Evolutionary conservation across 768 basidiomycete species (phyloP), one percentile per base, ranked within the genome.

Genomic region (Russula lepida): DNA sequence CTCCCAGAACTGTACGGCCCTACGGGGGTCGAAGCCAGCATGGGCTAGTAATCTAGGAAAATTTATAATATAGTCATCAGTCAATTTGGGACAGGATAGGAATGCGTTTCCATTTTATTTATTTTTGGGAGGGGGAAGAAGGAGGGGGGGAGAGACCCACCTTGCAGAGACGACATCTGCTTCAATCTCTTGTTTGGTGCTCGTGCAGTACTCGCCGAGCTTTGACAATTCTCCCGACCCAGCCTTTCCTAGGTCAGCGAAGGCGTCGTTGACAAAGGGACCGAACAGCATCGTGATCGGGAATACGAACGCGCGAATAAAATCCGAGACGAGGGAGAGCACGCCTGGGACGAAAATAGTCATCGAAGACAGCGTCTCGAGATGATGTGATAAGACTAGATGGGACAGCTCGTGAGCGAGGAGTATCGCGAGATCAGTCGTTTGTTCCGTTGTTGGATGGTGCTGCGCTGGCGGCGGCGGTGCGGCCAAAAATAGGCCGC

Each of bases 331-430:
- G 64, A 98, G 85, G 1, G 89, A 89, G 47, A 92, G 72, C 15
- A 89, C 76, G 30, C 86, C 87, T 0, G 94, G 94, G 41, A 92
- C 78, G 48, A 95, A 81, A 65, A 98, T 84, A 5, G 86, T 86
- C 23, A 81, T 82, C 15, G 88, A 89, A 0, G 92, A 92, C n/a
- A 97, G 74, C 3, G 92, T 88, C 73, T 97, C 93, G 44, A 97
- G 77, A 71, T 97, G 94, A 70, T 97, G 94, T 0, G 89, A 86
- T 1, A 97, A 79, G 43, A 98, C 74, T 28, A 99, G 78, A 75
- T 99, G 97, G 0, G 94, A 82, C 58, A 98, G 81, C 71, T 99
- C 97, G 70, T 99, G 97, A 1, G 94, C 86, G 4, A 99, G 80
- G 1, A 99, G 81, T 58, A 92, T 86, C 1, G 97, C 94, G 3